phyloP scores from a whole-genome alignment of 768 basidiomycete genomes.

The Russula vinacea region DNA sequence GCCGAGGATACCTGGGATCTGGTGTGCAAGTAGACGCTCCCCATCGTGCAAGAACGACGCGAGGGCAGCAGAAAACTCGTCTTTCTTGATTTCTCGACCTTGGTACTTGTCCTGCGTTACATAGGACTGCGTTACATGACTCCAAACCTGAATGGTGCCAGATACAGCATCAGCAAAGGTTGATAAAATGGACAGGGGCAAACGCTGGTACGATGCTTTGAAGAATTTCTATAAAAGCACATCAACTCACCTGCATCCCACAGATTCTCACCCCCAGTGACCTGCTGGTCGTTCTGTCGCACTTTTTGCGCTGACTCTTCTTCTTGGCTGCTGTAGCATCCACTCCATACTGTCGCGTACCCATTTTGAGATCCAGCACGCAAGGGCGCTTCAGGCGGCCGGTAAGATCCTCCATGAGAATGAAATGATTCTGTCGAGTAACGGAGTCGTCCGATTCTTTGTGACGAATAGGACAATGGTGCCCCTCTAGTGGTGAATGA shows the following conservation, averaged over 20 bases:
- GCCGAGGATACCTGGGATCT: conserved; percentile 86
- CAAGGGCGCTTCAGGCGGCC: conserved; percentile 88
- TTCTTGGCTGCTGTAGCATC: conserved; percentile 91
- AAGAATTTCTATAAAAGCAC: conserved; percentile 12
- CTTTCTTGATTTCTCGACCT: conserved; percentile 83
- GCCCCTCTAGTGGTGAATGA: conserved; percentile 25
- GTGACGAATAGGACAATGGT: conserved; percentile 33
- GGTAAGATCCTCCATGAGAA: conserved; percentile 98
- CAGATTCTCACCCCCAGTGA: conserved; percentile 90
- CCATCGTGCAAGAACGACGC: conserved; percentile 85
- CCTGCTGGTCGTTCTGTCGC: conserved; percentile 91
- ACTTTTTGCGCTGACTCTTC: conserved; percentile 98
- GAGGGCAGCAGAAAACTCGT: conserved; percentile 81
- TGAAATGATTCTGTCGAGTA: conserved; percentile 93
- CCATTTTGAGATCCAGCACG: conserved; percentile 99
- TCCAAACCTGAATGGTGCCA: conserved; percentile 72
- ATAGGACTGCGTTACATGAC: conserved; percentile 78
- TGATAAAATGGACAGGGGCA: conserved; percentile 3
- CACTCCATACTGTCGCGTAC: conserved; percentile 97
- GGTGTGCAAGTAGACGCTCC: conserved; percentile 76
- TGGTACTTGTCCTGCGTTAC: conserved; percentile 94
- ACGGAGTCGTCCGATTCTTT: conserved; percentile 46
- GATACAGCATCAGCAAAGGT: conserved; percentile 12
- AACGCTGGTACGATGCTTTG: not conserved
- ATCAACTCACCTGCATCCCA: conserved; percentile 89